Base-by-base conservation (phyloP, 345 rosid genomes). In the Lumnitzera littorea region DNA sequence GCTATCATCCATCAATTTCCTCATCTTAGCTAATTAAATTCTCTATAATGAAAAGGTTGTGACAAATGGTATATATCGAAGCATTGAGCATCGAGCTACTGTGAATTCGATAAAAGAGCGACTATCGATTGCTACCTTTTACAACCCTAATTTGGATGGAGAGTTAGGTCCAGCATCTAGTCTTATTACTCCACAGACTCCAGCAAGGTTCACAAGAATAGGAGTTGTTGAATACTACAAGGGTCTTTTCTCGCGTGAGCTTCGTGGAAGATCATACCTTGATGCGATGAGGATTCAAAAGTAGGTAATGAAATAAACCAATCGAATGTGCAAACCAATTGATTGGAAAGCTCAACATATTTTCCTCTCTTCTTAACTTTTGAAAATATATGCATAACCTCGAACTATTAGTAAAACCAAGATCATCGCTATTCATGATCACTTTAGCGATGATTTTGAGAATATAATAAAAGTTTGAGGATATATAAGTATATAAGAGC, bases 121-220 rank as follows among this genome's bases (percentile, higher is more conserved):
- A 17, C 12, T 17, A 13, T 53, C 56, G 3, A 53, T 53, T 11
- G 56, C 56, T 27, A 17, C 56, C 12, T 53, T 53, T 29, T 53
- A 4, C 25, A 53, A 8, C 24, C 56, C 56, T 15, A 53, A 17
- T 12, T 29, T 53, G 16, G 56, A 53, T n/a, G 25, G 56, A 53
- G 56, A 53, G 14, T 20, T 53, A 15, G 56, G 56, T 53, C 56
- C 56, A 5, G 25, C 56, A n/a, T 27, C 25, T 24, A 53, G 56
- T 29, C 56, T 53, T 12, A 8, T 53, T 29, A 17, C 56, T 0
- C 27, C 23, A 29, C n/a, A 53, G 4, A 17, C 56, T 17, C 56
- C 56, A 29, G 27, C 12, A 53, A 24, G 1, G 27, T 53, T 53
- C 56, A 53, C 24, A 29, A 53, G 25, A 8, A 20, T 53, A 29